Conservation (phyloP, 1,284 basidiomycete genomes). For the Cryptococcus sp. region DNA sequence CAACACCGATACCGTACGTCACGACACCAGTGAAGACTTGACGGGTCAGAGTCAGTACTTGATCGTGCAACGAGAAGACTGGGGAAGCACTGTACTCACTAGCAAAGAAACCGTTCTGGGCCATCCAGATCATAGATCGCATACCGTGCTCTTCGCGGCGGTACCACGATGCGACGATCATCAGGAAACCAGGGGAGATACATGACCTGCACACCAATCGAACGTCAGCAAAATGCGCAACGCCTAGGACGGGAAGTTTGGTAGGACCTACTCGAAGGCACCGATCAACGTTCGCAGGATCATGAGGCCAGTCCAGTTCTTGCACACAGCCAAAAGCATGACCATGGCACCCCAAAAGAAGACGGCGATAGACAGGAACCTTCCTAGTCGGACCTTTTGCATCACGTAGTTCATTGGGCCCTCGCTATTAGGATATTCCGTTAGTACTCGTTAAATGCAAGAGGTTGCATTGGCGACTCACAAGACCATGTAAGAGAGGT, state of each 20-base stretch:
- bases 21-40: conserved; percentile 13
- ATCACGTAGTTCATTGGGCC: conserved; percentile 12
- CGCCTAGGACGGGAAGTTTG: conserved; percentile 17
- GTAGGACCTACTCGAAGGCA: conserved; percentile 24
- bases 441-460: too few relatives aligned
- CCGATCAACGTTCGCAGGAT: conserved; percentile 13
- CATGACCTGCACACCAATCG: conserved; percentile 17
- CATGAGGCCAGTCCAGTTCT: conserved; percentile 28
- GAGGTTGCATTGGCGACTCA: background rate
- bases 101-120: conserved; percentile 33
- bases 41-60: background rate
- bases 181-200: conserved; percentile 33
- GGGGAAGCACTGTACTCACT: conserved; percentile 6
- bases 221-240: conserved; percentile 22
- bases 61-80: background rate
- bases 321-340: conserved; percentile 12
- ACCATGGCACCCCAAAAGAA: conserved; percentile 16
- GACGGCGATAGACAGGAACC: conserved; percentile 8
- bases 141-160: conserved; percentile 24
- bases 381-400: conserved; percentile 6
- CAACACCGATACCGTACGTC: conserved; percentile 29
- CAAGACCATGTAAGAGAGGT: conserved; percentile 11
- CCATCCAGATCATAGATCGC: conserved; percentile 22
- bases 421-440: background rate
- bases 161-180: conserved; percentile 37